Conservation (phyloP, 371 early-diverging fungal genomes). For the Mortierella sp. region DNA sequence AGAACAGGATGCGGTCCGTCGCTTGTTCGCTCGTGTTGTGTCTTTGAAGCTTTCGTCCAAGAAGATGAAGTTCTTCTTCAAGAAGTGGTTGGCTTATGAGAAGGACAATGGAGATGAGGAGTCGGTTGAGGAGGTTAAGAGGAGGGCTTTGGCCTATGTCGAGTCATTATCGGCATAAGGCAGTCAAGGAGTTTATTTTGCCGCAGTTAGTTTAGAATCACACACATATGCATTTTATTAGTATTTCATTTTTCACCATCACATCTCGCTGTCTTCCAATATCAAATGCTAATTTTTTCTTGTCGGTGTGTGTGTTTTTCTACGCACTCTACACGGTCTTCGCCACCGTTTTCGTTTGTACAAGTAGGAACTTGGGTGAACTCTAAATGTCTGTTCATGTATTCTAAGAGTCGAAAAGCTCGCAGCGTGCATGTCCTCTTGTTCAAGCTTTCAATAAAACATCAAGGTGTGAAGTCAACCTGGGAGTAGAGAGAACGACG, state of each 20-base stretch:
- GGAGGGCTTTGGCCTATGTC: constrained; percentile 89
- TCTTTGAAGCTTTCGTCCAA: constrained; percentile 92
- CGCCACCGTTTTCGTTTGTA: no score
- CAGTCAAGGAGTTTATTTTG: neutral
- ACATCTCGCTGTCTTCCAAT: neutral
- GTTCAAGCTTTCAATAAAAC: no score
- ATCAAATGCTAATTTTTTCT: neutral
- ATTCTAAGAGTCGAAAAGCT: no score
- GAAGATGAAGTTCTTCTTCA: constrained; percentile 98
- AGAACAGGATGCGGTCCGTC: constrained; percentile 76
- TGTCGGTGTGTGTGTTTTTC: neutral
- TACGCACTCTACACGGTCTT: neutral
- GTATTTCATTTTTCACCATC: neutral
- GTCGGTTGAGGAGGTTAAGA: constrained; percentile 88
- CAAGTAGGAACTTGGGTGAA: no score
- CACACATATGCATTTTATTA: neutral
- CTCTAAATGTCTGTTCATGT: no score
- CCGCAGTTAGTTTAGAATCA: neutral
- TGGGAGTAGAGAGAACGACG: no score
- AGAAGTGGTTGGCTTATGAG: constrained; percentile 96
- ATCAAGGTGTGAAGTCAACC: no score
- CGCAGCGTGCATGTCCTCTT: no score
- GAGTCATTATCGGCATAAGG: constrained; percentile 65
- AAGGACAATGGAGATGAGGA: constrained; percentile 86
- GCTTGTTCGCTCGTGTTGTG: constrained; percentile 91